Evolutionary conservation across 129 eudicot genomes (phyloP).

Genomic region (Calendula officinalis): DNA sequence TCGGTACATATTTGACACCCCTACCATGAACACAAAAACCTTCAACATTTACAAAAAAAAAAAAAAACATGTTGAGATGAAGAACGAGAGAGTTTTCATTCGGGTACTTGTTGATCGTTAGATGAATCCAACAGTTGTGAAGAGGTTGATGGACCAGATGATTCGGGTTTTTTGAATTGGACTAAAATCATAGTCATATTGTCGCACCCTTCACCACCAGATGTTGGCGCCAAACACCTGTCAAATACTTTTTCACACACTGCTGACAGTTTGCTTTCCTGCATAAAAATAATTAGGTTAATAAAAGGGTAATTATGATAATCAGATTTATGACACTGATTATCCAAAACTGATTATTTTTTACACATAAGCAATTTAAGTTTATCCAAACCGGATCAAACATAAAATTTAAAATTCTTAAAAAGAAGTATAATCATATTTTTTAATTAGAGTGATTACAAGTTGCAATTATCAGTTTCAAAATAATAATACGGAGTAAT

Average conservation of each 20-base stretch:
- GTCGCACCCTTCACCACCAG: conserved; percentile 88
- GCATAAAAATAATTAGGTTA: conserved; percentile 5
- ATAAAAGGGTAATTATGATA: too few relatives aligned
- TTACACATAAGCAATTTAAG: too few relatives aligned
- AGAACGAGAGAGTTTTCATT: conserved; percentile 6
- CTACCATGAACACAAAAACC: too few relatives aligned
- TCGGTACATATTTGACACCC: too few relatives aligned
- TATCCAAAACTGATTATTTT: too few relatives aligned
- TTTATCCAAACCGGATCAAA: too few relatives aligned
- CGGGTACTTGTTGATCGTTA: conserved; percentile 34
- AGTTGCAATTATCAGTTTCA: too few relatives aligned
- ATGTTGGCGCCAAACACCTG: conserved; percentile 71
- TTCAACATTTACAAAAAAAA: conserved; percentile 23
- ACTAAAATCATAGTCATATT: conserved; percentile 95
- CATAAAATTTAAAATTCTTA: too few relatives aligned
- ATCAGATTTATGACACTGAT: too few relatives aligned
- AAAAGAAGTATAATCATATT: too few relatives aligned
- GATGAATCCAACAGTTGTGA: conserved; percentile 30
- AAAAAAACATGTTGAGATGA: conserved; percentile 15
- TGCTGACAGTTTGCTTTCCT: conserved; percentile 75
- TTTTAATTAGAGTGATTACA: too few relatives aligned
- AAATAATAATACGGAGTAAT: too few relatives aligned
- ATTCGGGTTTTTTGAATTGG: conserved; percentile 58
- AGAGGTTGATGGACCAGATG: conserved; percentile 31
- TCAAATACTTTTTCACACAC: conserved; percentile 75